Evolutionary conservation across 768 basidiomycete species (phyloP).

Genomic region (Auricularia heimuer): DNA sequence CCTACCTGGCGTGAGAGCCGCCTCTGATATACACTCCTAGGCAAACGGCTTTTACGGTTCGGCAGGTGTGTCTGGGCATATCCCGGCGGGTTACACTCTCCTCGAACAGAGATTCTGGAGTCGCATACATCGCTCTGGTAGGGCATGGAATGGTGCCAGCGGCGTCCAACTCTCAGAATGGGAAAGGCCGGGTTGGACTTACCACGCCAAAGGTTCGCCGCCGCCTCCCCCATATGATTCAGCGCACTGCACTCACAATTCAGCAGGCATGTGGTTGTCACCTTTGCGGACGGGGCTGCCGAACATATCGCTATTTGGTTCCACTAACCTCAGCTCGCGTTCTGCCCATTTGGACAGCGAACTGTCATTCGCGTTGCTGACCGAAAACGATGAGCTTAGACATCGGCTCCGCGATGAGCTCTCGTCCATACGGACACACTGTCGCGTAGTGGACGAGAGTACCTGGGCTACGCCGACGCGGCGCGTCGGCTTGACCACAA

Average conservation of each 20-base stretch:
- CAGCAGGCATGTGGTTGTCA: slow-evolving; percentile 79
- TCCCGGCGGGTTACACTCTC: slow-evolving; percentile 91
- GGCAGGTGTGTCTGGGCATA: slow-evolving; percentile 78
- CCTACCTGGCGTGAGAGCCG: slow-evolving; percentile 3
- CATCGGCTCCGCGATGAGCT: neutral
- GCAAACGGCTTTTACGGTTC: slow-evolving; percentile 96
- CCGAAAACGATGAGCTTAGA: slow-evolving; percentile 16
- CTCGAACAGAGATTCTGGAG: slow-evolving; percentile 70
- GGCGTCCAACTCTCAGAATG: slow-evolving; percentile 78
- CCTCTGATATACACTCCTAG: slow-evolving; percentile 28
- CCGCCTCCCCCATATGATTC: neutral
- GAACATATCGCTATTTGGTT: slow-evolving; percentile 78
- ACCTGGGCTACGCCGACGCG: neutral
- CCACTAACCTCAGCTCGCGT: slow-evolving; percentile 88
- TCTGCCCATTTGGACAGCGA: slow-evolving; percentile 88
- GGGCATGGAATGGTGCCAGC: slow-evolving; percentile 15
- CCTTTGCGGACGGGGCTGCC: slow-evolving; percentile 43
- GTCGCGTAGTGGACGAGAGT: neutral
- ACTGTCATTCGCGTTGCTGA: slow-evolving; percentile 74
- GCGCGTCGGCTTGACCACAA: neutral
- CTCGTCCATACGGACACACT: neutral
- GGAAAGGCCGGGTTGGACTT: slow-evolving; percentile 87
- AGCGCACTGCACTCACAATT: slow-evolving; percentile 1
- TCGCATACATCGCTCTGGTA: slow-evolving; percentile 8
- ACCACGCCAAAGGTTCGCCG: slow-evolving; percentile 87